Evolutionary conservation across 2,329 filamentous ascomycete species (phyloP).

Genomic region (Xylariaceae sp.): DNA sequence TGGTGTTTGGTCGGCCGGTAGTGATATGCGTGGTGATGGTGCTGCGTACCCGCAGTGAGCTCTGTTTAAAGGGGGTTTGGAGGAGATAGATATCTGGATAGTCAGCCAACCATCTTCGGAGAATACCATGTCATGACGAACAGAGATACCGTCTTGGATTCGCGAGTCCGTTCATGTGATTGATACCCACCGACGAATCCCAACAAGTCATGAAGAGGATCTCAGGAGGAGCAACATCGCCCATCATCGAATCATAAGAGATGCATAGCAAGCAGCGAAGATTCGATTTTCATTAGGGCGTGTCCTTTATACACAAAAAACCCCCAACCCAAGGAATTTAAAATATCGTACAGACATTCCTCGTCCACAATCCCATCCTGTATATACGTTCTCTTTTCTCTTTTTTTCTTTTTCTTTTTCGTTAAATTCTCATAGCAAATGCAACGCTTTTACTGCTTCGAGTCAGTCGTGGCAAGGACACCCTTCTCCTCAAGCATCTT

Average conservation of each 20-base stretch:
- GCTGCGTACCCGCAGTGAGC: slow-evolving; percentile 50
- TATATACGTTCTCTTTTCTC: neutral
- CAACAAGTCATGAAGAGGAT: no score
- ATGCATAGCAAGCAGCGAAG: neutral
- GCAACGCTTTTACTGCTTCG: slow-evolving; percentile 17
- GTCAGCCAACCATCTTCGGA: neutral
- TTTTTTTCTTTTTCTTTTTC: neutral
- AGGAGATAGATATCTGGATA: neutral
- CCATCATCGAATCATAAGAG: no score
- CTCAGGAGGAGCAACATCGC: no score
- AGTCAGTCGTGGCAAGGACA: slow-evolving; percentile 57
- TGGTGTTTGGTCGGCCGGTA: slow-evolving; percentile 79
- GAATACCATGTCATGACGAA: neutral
- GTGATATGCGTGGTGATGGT: slow-evolving; percentile 83
- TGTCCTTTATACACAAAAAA: slow-evolving; percentile 14
- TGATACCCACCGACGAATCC: neutral
- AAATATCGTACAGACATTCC: neutral
- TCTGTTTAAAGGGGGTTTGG: neutral
- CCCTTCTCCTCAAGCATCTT: slow-evolving; percentile 89
- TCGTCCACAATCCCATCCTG: neutral
- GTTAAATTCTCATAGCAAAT: neutral
- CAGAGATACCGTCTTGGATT: neutral
- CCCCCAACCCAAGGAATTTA: slow-evolving; percentile 9
- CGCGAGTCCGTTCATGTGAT: neutral
- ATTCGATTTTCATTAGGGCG: slow-evolving; percentile 9